phyloP scores from a whole-genome alignment of 768 basidiomycete species.

The Agaricus subrufescens region DNA sequence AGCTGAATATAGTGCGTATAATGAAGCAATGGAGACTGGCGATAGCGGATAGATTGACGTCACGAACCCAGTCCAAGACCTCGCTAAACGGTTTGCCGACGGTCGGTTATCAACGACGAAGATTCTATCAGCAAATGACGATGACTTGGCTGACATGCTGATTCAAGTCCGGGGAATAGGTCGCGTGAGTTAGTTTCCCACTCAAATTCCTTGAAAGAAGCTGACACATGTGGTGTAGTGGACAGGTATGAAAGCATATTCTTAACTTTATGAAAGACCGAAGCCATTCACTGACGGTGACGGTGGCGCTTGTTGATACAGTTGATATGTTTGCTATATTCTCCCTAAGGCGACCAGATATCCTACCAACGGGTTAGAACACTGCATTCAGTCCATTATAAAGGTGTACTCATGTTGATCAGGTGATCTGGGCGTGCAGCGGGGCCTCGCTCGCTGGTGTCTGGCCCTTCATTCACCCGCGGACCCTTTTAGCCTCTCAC shows the following conservation, averaged over 20 bases:
- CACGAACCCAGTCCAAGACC: constrained; percentile 54
- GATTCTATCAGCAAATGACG: constrained; percentile 66
- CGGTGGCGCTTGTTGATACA: constrained; percentile 17
- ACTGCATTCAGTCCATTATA: neutral
- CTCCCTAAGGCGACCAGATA: constrained; percentile 76
- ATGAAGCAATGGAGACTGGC: constrained; percentile 1
- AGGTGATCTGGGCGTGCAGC: constrained; percentile 86
- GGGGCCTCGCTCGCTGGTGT: constrained; percentile 66
- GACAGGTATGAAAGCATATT: constrained; percentile 42
- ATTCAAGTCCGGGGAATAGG: constrained; percentile 80
- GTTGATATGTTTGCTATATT: constrained; percentile 96
- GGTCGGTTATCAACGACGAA: constrained; percentile 74
- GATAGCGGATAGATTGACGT: neutral
- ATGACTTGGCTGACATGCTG: constrained; percentile 70
- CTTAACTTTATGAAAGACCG: too few species aligned
- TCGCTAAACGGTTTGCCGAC: constrained; percentile 77
- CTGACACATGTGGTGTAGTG: constrained; percentile 32
- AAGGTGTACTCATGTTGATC: constrained; percentile 8
- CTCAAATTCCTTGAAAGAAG: neutral
- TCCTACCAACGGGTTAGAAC: constrained; percentile 45
- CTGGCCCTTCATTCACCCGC: constrained; percentile 54
- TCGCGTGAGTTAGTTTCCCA: constrained; percentile 36
- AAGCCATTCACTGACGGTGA: neutral
- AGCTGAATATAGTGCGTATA: constrained; percentile 74
- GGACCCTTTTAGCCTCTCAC: constrained; percentile 43